phyloP scores from a whole-genome alignment of 352 stramenopile species.

The Globisporangium okanoganense region DNA sequence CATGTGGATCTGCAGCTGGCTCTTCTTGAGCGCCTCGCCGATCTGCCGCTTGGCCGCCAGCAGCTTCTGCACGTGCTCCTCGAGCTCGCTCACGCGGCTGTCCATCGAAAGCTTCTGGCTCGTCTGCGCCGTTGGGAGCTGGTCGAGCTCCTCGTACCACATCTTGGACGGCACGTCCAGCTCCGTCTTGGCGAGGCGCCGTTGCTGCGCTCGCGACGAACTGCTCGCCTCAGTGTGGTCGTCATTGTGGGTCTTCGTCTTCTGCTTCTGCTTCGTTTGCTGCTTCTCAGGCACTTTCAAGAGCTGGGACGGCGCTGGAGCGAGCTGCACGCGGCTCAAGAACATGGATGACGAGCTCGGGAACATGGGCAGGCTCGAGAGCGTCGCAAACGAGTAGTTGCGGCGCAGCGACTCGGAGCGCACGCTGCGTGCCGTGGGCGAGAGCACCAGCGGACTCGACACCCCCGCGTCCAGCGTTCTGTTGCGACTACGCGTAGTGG shows the following conservation, averaged over 20 bases:
- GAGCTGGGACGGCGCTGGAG: constrained; percentile 6
- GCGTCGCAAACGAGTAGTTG: constrained; percentile 11
- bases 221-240: not conserved
- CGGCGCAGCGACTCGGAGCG: constrained; percentile 7
- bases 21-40: constrained; percentile 29
- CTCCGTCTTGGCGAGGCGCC: constrained; percentile 14
- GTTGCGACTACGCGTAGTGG: not conserved
- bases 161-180: constrained; percentile 11
- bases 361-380: constrained; percentile 8
- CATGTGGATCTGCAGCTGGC: constrained; percentile 27
- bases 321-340: constrained; percentile 9
- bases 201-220: not conserved
- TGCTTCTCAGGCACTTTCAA: not conserved
- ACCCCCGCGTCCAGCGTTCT: not conserved
- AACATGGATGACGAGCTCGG: constrained; percentile 17
- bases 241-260: not conserved
- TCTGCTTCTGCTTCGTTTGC: not conserved
- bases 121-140: constrained; percentile 18
- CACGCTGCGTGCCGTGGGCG: constrained; percentile 2
- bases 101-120: constrained; percentile 28
- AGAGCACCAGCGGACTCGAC: constrained; percentile 1
- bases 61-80: constrained; percentile 37
- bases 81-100: constrained; percentile 31
- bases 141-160: constrained; percentile 20
- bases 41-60: constrained; percentile 34